Evolutionary conservation across 371 early-diverging fungal genomes (phyloP), one percentile per base, ranked within the genome.

Genomic region (Rhizopus stolonifer): DNA sequence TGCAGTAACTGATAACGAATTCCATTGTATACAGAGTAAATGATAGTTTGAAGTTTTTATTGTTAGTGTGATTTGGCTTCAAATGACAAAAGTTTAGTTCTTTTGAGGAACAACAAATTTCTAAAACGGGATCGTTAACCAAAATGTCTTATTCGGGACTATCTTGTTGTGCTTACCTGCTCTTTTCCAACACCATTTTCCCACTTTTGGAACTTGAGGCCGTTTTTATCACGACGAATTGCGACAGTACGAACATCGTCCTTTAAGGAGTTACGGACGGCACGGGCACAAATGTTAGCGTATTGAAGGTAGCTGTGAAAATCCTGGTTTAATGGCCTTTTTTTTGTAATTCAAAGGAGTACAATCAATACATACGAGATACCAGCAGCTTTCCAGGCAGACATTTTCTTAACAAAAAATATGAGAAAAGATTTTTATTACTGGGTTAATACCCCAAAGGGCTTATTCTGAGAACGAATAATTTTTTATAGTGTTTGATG

Each of bases 251-350:
- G 81, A 45, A 77, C 71, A 42, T 90, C 89, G 39, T 80, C 83
- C 84, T 89, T 90, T 68, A 93, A 75, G 15, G 85, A 72, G 70
- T 85, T 83, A 66, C 93, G 88, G 47, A 93, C 82, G 49, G 89
- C 86, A 47, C 79, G 78, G 53, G 93, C 90, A 69, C 87, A 81
- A 66, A 89, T 80, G 80, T 90, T 86, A 60, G 86, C 72, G 77
- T 88, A 90, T 67, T 90, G 86, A 58, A 93, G 79, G 83, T 93
- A 93, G 63, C 93, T 93, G 58, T 55, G 14, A n/a, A 36, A 5
- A 36, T 8, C 14, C 5, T 36, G 10, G 31, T 29, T 29, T 15
- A 39, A 18, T 42, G 18, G 15, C 8, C 19, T 42, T n/a, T 46
- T 26, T 29, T 13, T 26, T 42, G 26, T 62, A n/a, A 5, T 0